Base-by-base conservation (phyloP, 352 stramenopile species). In the Phytophthora rubi region DNA sequence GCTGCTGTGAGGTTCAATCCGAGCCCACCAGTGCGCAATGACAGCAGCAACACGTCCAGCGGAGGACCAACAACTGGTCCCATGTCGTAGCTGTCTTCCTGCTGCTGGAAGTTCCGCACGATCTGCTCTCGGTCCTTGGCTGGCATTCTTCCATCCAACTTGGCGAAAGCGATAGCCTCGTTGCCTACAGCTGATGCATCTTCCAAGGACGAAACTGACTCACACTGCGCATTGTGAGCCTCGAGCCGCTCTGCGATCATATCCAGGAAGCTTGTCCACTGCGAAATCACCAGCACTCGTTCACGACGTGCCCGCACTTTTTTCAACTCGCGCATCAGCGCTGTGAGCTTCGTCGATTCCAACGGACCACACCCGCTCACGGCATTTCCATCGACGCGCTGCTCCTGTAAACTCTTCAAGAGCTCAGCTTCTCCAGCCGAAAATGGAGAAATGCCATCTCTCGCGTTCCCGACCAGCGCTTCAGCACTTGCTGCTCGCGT, bases 1-100 rank as follows among this genome's bases (percentile, higher is more conserved):
- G 94, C 94, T 55, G 93, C 82, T 5, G 94, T 98, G 42, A 98
- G 82, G 62, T 98, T 98, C 53, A 98, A 86, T 12, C 94, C 95
- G 18, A 96, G 82, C 5, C 91, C 92, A 44, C 95, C 95, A 1
- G 88, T 94, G 45, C 90, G 90, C 37, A 98, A 61, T 7, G 88
- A 97, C 39, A 98, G 81, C 13, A 98, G 68, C 64, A 98, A 80
- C 30, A 98, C 81, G 35, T 93, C 76, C 9, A 91, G 65, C n/a
- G 77, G 52, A 44, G 82, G 70, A n/a, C 60, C 70, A 66, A 54
- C 48, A 2, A 53, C 13, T 28, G 45, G 47, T 56, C 53, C 54
- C 30, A 42, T 53, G 23, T 57, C 59, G 15, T 58, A 18, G 48
- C 39, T 62, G 10, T 64, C 62, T 69, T 73, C 74, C 28, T 89